Percentiles rank a stretch among this genome's conserved stretches.
Conservation (phyloP, 2,329 filamentous ascomycete species). For the Nemania abortiva region DNA sequence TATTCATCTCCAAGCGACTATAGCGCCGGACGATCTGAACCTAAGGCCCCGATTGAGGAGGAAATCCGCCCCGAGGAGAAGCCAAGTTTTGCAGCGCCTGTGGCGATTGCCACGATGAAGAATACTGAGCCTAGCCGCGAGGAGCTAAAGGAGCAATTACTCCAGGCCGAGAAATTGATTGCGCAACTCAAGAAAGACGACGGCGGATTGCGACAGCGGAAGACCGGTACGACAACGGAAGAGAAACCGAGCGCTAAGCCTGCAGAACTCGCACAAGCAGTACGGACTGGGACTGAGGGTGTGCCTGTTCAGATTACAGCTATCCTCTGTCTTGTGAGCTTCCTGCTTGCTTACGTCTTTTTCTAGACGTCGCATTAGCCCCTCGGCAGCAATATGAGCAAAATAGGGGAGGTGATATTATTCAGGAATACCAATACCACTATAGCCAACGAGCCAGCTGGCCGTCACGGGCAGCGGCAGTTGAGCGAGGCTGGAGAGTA, state of each 20-base stretch:
- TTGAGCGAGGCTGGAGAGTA: slow-evolving; percentile 10
- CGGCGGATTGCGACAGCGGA: slow-evolving; percentile 82
- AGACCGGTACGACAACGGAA: slow-evolving; percentile 68
- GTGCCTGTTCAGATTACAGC: slow-evolving; percentile 90
- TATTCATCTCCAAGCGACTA: slow-evolving; percentile 59
- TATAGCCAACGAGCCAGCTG: slow-evolving; percentile 7
- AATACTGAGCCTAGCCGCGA: slow-evolving; percentile 59
- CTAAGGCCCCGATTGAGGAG: slow-evolving; percentile 46
- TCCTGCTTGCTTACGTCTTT: slow-evolving; percentile 94
- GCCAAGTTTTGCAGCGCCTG: slow-evolving; percentile 52
- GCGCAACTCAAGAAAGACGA: slow-evolving; percentile 73
- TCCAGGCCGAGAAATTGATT: slow-evolving; percentile 80
- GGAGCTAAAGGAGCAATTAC: slow-evolving; percentile 78
- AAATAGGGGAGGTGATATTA: slow-evolving; percentile 8
- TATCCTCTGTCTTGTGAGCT: slow-evolving; percentile 85
- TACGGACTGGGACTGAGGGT: slow-evolving; percentile 72
- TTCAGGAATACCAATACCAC: slow-evolving; percentile 20
- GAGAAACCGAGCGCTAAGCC: slow-evolving; percentile 57
- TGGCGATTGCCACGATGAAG: slow-evolving; percentile 63
- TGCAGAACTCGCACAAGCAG: slow-evolving; percentile 65
- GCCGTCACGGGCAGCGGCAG: not conserved
- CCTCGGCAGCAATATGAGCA: slow-evolving; percentile 18
- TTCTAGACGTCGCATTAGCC: slow-evolving; percentile 69
- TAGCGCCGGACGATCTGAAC: slow-evolving; percentile 52
- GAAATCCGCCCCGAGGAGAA: slow-evolving; percentile 47